These are phyloP conservation scores for Globisporangium okanoganense DNA, from an alignment of 352 stramenopile genomes.

Conservation along the genomic window DNA sequence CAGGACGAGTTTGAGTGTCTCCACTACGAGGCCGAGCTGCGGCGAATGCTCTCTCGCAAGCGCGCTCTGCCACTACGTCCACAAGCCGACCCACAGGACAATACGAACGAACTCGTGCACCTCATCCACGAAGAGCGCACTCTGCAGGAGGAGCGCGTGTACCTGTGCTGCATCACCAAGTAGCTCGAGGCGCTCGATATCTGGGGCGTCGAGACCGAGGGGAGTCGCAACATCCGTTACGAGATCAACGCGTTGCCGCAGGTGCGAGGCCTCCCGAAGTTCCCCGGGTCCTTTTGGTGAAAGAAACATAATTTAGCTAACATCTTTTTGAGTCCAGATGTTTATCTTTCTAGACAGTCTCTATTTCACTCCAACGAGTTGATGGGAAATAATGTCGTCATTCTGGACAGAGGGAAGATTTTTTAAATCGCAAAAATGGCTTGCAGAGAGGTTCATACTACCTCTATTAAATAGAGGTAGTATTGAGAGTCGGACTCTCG, in stretches of 20 bases:
- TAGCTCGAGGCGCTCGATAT: slow-evolving; percentile 13
- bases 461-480: too few relatives aligned
- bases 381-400: too few relatives aligned
- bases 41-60: slow-evolving; percentile 3
- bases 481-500: too few relatives aligned
- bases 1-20: slow-evolving; percentile 11
- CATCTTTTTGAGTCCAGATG: too few relatives aligned
- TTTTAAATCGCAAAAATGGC: too few relatives aligned
- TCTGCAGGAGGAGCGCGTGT: slow-evolving; percentile 7
- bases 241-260: slow-evolving; percentile 15
- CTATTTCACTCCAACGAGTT: too few relatives aligned
- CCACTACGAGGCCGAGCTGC: slow-evolving; percentile 3
- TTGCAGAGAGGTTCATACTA: too few relatives aligned
- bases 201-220: slow-evolving; percentile 14
- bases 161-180: slow-evolving; percentile 2
- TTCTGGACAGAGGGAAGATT: too few relatives aligned
- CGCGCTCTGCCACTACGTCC: background rate
- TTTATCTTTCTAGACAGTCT: too few relatives aligned
- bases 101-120: background rate
- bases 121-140: slow-evolving; percentile 7
- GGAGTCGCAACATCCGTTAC: slow-evolving; percentile 7
- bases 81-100: background rate
- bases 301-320: too few relatives aligned
- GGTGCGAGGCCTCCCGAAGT: background rate
- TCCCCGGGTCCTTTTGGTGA: slow-evolving; percentile 5